A percentile compares a stretch with the other conserved stretches of the same genome.
Evolutionary conservation across 306 rosid species (phyloP).

Genomic region (Fragaria nilgerrensis): DNA sequence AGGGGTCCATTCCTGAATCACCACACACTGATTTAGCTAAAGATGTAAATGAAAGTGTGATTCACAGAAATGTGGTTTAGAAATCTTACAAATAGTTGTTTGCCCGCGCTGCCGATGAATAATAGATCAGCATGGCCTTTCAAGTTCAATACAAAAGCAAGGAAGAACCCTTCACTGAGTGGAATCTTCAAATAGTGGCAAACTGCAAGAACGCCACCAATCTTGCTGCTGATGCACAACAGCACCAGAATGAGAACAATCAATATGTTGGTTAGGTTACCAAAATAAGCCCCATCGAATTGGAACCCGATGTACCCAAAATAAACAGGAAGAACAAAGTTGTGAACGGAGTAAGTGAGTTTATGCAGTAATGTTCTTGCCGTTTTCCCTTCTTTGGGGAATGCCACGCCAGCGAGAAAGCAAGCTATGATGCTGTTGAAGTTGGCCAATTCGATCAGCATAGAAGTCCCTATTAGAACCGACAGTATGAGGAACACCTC

Average conservation of each 20-base stretch:
- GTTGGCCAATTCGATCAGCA: constrained; percentile 55
- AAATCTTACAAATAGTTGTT: constrained; percentile 46
- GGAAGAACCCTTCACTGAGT: constrained; percentile 59
- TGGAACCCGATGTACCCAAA: constrained; percentile 88
- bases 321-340: constrained; percentile 76
- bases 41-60: neutral
- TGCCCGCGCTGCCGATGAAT: constrained; percentile 66
- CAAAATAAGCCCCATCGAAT: constrained; percentile 45
- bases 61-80: neutral
- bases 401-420: constrained; percentile 52
- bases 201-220: constrained; percentile 66
- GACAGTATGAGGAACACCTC: constrained; percentile 58
- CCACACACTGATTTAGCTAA: neutral
- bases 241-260: constrained; percentile 45
- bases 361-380: constrained; percentile 75
- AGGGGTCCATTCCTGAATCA: constrained; percentile 45
- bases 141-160: constrained; percentile 72
- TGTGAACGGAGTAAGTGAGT: constrained; percentile 73
- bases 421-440: constrained; percentile 65
- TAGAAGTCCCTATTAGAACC: constrained; percentile 46
- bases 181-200: constrained; percentile 67
- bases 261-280: constrained; percentile 1
- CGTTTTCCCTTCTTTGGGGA: constrained; percentile 83
- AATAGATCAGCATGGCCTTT: constrained; percentile 92
- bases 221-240: constrained; percentile 65